Evolutionary conservation across 2,329 filamentous ascomycete genomes (phyloP), one percentile per base, ranked within the genome.

Genomic region (Ustulina deusta): DNA sequence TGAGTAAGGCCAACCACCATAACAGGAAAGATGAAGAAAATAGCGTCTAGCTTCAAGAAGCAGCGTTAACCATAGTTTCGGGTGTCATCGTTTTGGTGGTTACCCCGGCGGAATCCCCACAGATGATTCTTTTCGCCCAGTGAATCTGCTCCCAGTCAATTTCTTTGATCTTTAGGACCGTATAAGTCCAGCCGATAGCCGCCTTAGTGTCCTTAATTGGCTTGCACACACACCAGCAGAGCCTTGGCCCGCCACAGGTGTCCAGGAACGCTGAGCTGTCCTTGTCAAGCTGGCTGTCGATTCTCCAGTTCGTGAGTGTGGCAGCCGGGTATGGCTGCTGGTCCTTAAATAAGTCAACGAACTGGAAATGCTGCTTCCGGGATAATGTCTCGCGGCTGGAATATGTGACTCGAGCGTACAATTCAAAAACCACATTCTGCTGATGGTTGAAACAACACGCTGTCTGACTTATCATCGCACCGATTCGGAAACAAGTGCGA

Each of bases 401-500:
- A 59, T 82, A 83, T 1, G 81, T 81, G 1, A 92, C 86, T 29
- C 87, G 83, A 3, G 88, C 89, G 73, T 89, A 93, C 0, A 92
- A 78, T 74, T 92, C 90, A 66, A 92, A 84, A 0, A 85, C 75
- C 3, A 81, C 81, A 0, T 79, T 74, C 22, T 79, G 77, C n/a
- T 79, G 75, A 10, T 78, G 71, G 11, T 71, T 74, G 57, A 74
- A 74, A 54, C 78, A 78, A 2, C 73, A 62, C 0, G 62, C 51
- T 59, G 85, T 83, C 49, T 85, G 82, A 17, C 80, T 80, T 54
- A 88, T 79, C 64, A 90, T 84, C 73, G 91, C 88, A 3, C 86
- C 86, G 27, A 91, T 82, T 29, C 89, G 84, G 71, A 92, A 92
- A 74, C 89, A 91, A 0, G 86, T 88, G 11, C 87, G 84, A 13